Base-by-base conservation (phyloP, 805 yeast genomes). In the Metschnikowia lochheadii region DNA sequence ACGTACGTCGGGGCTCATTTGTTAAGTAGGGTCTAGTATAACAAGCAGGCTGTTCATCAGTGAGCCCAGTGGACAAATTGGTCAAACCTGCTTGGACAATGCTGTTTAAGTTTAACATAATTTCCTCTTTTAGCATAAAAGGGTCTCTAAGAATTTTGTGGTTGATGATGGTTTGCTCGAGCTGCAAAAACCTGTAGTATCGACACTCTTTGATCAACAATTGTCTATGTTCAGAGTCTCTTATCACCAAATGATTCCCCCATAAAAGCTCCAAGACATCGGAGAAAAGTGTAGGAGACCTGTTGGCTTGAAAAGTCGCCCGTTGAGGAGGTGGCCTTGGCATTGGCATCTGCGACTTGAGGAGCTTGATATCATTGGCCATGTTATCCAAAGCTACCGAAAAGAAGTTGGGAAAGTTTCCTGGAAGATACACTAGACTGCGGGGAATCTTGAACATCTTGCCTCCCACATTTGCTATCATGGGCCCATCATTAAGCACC, bases 341-440 rank as follows among this genome's bases (percentile, higher is more conserved):
- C 57, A 84, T 65, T 35, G 77, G 72, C 46, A 68, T 69, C 10
- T 72, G 56, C 17, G 72, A 70, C 21, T 77, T 73, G 1, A 61
- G 49, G 3, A 57, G 50, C 14, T 58, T 56, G 10, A 82, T 78
- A 52, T 82, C 84, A 2, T 70, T 63, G 51, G 81, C 71, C 18
- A 83, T 63, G 1, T 82, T 70, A 33, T 80, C 78, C 58, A 75
- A 77, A 2, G 86, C 78, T 35, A 89, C 69, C 10, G 85, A 77
- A 68, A 90, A 87, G 65, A 76, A 89, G 65, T 90, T 90, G 10
- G 92, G 95, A 42, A 69, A 63, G 62, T 91, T 89, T 0, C 96
- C 96, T 2, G 81, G 75, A 3, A 72, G 63, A 4, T 65, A 59
- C 44, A 91, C 69, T 11, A 89, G 55, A 14, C 70, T 70, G 51